Base-by-base conservation (phyloP, 1,139 yeast genomes). In the Candida sp. region DNA sequence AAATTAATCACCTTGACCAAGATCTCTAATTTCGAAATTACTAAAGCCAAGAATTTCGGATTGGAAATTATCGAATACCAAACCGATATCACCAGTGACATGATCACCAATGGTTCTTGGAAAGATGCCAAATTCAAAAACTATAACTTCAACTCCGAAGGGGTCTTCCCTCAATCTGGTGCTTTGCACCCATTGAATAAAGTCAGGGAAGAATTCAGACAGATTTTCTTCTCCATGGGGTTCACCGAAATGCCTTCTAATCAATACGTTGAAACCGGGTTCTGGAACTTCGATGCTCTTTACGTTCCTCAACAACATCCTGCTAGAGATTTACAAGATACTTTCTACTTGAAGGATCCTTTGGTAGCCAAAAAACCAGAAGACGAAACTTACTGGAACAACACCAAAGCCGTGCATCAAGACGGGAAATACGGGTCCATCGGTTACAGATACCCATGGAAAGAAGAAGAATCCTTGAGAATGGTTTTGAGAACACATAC, bases 301-400 rank as follows among this genome's bases (percentile, higher is more conserved):
- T 93, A 74, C 60, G 99, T 93, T 43, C 99, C 99, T 45, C 99
- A 93, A 74, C 98, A 93, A 72, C 99, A 93, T 72, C 99, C 99
- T 29, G 99, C 99, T 40, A 87, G 99, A 75, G 99, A 93, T 65
- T 77, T 93, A 64, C 99, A 93, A 70, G 99, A 93, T 68, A 93
- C 99, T 45, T 93, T 93, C 74, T 93, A 93, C 71, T 78, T 95
- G 70, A 91, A 90, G 66, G 97, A 93, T 64, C 99, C 99, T 35
- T 73, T 70, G 41, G 72, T 66, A 50, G 96, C 96, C 42, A 84
- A 83, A 48, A 73, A 78, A 55, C 98, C 98, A 40, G 82, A 82
- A 53, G 98, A 93, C 66, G 75, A 77, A 61, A 68, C 72, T 56
- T 93, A 85, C 70, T 79, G 90, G 80, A 76, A 83, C 40, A 87